A percentile compares a stretch with the other conserved stretches of the same genome.
These are phyloP conservation scores for Sporothrix phasma DNA, from an alignment of 2,329 filamentous ascomycete species.

Conservation along the genomic window DNA sequence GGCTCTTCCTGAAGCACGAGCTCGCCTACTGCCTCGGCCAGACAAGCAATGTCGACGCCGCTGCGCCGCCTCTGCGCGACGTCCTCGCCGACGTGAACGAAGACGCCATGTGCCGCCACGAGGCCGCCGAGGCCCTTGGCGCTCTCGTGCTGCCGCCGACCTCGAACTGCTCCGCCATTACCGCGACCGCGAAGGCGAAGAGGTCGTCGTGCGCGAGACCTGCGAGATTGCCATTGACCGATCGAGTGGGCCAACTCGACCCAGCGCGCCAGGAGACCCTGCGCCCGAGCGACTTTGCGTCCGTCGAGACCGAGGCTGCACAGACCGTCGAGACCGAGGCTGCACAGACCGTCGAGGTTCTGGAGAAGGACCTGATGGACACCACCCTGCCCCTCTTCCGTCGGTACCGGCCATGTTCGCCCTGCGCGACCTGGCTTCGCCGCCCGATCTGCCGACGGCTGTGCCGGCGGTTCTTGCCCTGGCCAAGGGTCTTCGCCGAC, in stretches of 20 bases:
- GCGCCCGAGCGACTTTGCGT: conserved; percentile 71
- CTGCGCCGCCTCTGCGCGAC: conserved; percentile 54
- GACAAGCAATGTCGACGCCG: conserved; percentile 65
- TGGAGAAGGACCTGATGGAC: conserved; percentile 72
- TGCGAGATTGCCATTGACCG: conserved; percentile 94
- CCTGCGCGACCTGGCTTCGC: conserved; percentile 86
- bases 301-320: conserved; percentile 78
- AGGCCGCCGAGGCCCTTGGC: conserved; percentile 89
- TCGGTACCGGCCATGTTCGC: conserved; percentile 98
- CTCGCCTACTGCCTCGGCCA: conserved; percentile 95
- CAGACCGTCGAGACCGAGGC: conserved; percentile 32
- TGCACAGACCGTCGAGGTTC: conserved; percentile 40
- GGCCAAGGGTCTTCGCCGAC: conserved; percentile 74
- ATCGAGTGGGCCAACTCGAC: conserved; percentile 87
- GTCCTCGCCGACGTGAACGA: conserved; percentile 72
- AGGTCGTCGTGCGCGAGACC: conserved; percentile 79
- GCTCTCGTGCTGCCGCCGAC: conserved; percentile 66
- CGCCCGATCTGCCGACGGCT: conserved; percentile 81
- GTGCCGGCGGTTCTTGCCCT: conserved; percentile 78
- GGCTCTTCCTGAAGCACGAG: conserved; percentile 88
- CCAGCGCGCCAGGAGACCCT: conserved; percentile 63
- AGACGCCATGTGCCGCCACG: conserved; percentile 91
- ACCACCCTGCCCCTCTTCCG: conserved; percentile 72
- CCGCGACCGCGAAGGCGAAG: conserved; percentile 65
- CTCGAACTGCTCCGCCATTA: conserved; percentile 63